phyloP scores from a whole-genome alignment of 2,329 filamentous ascomycete genomes.

The Neospermospora avenae region DNA sequence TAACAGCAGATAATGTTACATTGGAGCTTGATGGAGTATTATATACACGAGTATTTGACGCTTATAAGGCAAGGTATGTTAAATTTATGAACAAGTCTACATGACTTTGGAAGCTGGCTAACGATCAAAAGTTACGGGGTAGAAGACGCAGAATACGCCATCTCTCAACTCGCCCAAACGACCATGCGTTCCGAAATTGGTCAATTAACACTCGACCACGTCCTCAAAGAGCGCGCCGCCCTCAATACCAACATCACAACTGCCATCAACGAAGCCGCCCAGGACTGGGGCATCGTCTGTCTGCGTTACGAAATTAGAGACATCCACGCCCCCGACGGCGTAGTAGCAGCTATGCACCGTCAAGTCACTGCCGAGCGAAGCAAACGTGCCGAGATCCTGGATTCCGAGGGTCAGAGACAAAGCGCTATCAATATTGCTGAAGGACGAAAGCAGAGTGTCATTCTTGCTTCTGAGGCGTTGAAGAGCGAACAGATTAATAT shows the following conservation, averaged over 20 bases:
- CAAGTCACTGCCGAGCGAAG: slow-evolving; percentile 96
- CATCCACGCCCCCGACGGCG: slow-evolving; percentile 90
- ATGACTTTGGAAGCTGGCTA: background rate
- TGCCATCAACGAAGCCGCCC: slow-evolving; percentile 95
- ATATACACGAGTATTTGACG: slow-evolving; percentile 94
- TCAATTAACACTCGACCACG: slow-evolving; percentile 92
- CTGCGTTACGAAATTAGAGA: slow-evolving; percentile 97
- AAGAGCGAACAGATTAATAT: slow-evolving; percentile 89
- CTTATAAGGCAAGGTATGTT: slow-evolving; percentile 87
- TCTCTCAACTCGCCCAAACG: slow-evolving; percentile 95
- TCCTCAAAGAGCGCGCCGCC: slow-evolving; percentile 92
- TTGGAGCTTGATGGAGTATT: slow-evolving; percentile 93
- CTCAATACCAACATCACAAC: slow-evolving; percentile 98
- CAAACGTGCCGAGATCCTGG: slow-evolving; percentile 95
- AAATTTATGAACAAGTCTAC: background rate
- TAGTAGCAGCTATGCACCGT: slow-evolving; percentile 96
- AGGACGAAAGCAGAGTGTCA: slow-evolving; percentile 94
- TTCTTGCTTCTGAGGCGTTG: slow-evolving; percentile 89
- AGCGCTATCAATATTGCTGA: slow-evolving; percentile 98
- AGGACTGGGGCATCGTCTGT: slow-evolving; percentile 95
- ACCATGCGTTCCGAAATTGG: slow-evolving; percentile 99
- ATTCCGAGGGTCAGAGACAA: slow-evolving; percentile 95
- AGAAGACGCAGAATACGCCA: slow-evolving; percentile 97
- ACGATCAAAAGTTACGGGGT: slow-evolving; percentile 74
- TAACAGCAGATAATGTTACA: slow-evolving; percentile 97